Conservation (phyloP, 2,329 filamentous ascomycete genomes). For the Apiospora saccharicola region DNA sequence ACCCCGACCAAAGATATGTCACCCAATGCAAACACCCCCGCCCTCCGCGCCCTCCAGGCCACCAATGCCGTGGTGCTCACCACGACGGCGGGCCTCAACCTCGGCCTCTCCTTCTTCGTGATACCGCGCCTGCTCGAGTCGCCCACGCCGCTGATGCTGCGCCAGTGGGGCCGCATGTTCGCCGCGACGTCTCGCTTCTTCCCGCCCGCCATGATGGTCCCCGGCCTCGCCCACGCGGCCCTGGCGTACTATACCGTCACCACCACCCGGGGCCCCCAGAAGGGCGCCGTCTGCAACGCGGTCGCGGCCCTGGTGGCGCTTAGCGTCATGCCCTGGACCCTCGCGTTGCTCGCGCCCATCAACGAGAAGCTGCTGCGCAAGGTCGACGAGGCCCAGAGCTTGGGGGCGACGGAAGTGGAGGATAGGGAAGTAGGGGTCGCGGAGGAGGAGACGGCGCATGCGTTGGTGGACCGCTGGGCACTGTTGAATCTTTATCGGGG, state of each 20-base stretch:
- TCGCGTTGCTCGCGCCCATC: conserved; percentile 52
- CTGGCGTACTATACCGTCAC: conserved; percentile 48
- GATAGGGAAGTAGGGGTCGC: conserved; percentile 17
- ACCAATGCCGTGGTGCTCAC: conserved; percentile 59
- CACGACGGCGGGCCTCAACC: conserved; percentile 48
- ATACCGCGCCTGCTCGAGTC: conserved; percentile 62
- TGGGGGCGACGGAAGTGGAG: conserved; percentile 26
- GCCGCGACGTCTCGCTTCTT: conserved; percentile 48
- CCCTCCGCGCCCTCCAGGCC: conserved; percentile 56
- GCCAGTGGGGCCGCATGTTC: conserved; percentile 60
- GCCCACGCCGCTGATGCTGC: conserved; percentile 61
- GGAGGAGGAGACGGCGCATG: conserved; percentile 29
- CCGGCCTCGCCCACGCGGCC: conserved; percentile 51
- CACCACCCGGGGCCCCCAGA: conserved; percentile 27
- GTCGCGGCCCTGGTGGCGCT: conserved; percentile 54
- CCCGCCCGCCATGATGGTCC: conserved; percentile 48
- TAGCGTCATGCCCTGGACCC: conserved; percentile 60
- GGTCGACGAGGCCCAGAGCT: conserved; percentile 46
- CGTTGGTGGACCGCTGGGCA: conserved; percentile 52
- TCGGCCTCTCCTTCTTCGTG: conserved; percentile 51
- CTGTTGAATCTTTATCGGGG: conserved; percentile 73
- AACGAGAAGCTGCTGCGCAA: conserved; percentile 57
- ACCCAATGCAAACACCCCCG: neutral
- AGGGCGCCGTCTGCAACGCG: conserved; percentile 47
- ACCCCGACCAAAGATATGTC: neutral